These are phyloP conservation scores for Solanum hybrid DNA, from an alignment of 305 asterid genomes.

Conservation along the genomic window DNA sequence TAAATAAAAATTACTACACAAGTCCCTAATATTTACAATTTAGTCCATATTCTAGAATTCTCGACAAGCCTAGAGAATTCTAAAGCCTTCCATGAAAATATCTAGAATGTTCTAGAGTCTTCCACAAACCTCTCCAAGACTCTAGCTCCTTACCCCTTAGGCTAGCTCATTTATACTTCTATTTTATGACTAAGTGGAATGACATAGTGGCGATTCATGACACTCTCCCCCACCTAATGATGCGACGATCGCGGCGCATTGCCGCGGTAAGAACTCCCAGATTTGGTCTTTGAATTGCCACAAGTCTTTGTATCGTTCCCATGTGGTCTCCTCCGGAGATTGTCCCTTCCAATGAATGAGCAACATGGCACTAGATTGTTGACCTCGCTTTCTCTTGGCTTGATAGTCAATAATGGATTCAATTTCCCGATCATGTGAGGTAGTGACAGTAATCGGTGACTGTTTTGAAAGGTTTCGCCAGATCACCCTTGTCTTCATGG, in stretches of 20 bases:
- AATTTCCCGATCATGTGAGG: not conserved
- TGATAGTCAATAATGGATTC: not conserved
- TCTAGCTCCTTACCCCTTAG: not conserved
- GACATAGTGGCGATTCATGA: not conserved
- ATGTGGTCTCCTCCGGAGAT: not conserved
- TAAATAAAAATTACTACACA: not conserved
- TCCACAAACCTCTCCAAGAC: not conserved
- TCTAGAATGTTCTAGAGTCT: not conserved
- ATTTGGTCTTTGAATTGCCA: not conserved
- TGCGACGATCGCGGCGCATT: not conserved
- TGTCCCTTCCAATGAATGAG: not conserved
- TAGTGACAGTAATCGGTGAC: not conserved
- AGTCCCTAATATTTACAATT: not conserved
- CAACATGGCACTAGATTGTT: not conserved
- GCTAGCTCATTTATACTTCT: not conserved
- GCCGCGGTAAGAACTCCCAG: not conserved
- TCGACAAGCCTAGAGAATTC: not conserved
- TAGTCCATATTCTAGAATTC: not conserved
- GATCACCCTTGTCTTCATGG: not conserved
- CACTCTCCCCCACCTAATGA: not conserved
- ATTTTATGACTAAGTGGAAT: not conserved
- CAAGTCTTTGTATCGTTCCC: not conserved
- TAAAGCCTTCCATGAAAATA: not conserved
- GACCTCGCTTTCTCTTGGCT: not conserved
- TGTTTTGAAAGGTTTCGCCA: not conserved